A percentile compares a stretch with the other conserved stretches of the same genome.
These are phyloP conservation scores for Ustilago lituana DNA, from an alignment of 1,284 basidiomycete genomes.

Conservation along the genomic window DNA sequence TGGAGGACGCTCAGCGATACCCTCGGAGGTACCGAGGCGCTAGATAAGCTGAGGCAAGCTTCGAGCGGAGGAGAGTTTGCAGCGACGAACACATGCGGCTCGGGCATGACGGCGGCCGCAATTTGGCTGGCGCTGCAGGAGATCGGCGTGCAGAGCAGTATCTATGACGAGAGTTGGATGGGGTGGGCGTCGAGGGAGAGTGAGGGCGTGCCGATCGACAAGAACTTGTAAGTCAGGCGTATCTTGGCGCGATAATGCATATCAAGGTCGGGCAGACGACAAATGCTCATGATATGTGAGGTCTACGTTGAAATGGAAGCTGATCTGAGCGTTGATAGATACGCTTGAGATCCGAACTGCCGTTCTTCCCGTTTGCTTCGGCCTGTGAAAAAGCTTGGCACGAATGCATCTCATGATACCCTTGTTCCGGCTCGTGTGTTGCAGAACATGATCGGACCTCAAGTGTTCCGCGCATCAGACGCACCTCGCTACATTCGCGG, in stretches of 20 bases:
- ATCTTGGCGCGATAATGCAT: no score
- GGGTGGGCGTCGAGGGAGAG: constrained; percentile 52
- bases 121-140: constrained; percentile 86
- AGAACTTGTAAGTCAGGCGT: constrained; percentile 9
- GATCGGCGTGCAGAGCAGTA: constrained; percentile 72
- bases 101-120: constrained; percentile 93
- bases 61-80: constrained; percentile 49
- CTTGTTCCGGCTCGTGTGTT: background rate
- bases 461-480: constrained; percentile 62
- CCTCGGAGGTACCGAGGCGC: constrained; percentile 70
- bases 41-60: constrained; percentile 63
- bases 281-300: no score
- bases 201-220: constrained; percentile 46
- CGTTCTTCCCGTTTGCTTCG: no score
- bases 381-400: no score
- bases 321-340: no score
- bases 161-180: constrained; percentile 78
- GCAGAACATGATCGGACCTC: constrained; percentile 44
- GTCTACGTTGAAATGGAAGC: no score
- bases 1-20: constrained; percentile 73
- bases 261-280: no score
- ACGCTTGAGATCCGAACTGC: no score
- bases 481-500: constrained; percentile 64
- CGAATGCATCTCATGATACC: no score
- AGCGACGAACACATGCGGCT: constrained; percentile 66